A percentile compares a stretch with the other conserved stretches of the same genome.
These are phyloP conservation scores for Diaporthe sp. DNA, from an alignment of 2,329 filamentous ascomycete genomes.

Conservation along the genomic window DNA sequence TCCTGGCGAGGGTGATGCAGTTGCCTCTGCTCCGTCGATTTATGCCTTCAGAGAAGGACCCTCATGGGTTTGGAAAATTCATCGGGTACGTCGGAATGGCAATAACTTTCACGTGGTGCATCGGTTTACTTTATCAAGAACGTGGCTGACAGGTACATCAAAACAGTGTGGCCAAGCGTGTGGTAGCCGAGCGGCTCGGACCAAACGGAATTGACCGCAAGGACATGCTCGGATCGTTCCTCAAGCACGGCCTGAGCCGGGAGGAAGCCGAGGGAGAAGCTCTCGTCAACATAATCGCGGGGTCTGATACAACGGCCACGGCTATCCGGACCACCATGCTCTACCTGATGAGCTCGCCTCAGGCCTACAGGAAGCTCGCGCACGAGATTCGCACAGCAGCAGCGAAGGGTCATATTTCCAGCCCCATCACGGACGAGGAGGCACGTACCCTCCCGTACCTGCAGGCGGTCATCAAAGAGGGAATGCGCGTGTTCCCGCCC, in stretches of 20 bases:
- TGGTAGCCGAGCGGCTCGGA: slow-evolving; percentile 44
- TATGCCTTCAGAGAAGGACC: slow-evolving; percentile 36
- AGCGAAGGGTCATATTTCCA: slow-evolving; percentile 44
- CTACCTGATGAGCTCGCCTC: slow-evolving; percentile 56
- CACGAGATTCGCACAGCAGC: slow-evolving; percentile 52
- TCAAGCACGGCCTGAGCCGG: slow-evolving; percentile 51
- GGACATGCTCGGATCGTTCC: slow-evolving; percentile 54
- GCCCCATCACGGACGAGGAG: slow-evolving; percentile 49
- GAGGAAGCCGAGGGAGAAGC: slow-evolving; percentile 56
- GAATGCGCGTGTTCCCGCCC: slow-evolving; percentile 57
- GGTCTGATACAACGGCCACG: slow-evolving; percentile 63
- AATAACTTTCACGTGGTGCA: not conserved
- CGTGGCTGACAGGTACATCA: slow-evolving; percentile 18
- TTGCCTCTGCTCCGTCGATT: slow-evolving; percentile 26
- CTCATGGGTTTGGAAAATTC: slow-evolving; percentile 35
- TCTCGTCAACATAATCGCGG: slow-evolving; percentile 56
- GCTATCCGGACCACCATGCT: slow-evolving; percentile 58
- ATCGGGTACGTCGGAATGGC: slow-evolving; percentile 27
- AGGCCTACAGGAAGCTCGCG: slow-evolving; percentile 52
- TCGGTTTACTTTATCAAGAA: not conserved
- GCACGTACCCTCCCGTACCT: slow-evolving; percentile 56
- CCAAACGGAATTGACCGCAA: slow-evolving; percentile 41
- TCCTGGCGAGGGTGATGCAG: slow-evolving; percentile 34
- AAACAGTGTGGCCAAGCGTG: slow-evolving; percentile 37
- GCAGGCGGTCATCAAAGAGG: slow-evolving; percentile 61